A percentile compares a stretch with the other conserved stretches of the same genome.
Evolutionary conservation across 768 basidiomycete genomes (phyloP).

Genomic region (Lactifluus volemus): DNA sequence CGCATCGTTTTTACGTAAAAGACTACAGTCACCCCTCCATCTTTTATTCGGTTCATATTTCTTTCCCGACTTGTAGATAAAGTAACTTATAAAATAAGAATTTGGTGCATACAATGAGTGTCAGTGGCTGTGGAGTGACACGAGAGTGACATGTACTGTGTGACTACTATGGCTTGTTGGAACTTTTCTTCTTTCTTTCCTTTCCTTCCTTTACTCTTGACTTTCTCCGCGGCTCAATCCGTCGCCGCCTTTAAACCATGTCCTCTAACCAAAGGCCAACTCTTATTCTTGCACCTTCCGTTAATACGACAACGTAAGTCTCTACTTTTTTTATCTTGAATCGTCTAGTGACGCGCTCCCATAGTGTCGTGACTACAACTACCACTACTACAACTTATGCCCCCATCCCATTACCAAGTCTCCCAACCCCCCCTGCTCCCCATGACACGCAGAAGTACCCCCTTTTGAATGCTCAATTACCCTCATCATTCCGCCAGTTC

Average conservation of each 20-base stretch:
- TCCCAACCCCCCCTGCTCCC: slow-evolving; percentile 62
- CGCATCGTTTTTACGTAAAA: no score
- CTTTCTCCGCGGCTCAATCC: slow-evolving; percentile 24
- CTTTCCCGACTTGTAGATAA: no score
- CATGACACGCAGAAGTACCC: slow-evolving; percentile 78
- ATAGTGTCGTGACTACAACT: slow-evolving; percentile 82
- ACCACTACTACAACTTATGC: slow-evolving; percentile 86
- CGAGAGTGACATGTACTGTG: not conserved
- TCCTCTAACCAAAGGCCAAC: slow-evolving; percentile 55
- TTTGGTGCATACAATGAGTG: no score
- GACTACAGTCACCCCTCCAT: no score
- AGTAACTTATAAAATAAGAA: no score
- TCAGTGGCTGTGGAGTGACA: not conserved
- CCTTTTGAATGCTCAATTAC: slow-evolving; percentile 65
- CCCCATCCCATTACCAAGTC: slow-evolving; percentile 71
- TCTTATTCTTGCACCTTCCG: slow-evolving; percentile 69
- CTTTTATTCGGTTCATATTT: no score
- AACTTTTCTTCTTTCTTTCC: not conserved
- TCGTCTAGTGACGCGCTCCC: slow-evolving; percentile 1
- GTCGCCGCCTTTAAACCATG: slow-evolving; percentile 36
- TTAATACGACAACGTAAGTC: slow-evolving; percentile 76
- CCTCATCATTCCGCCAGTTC: slow-evolving; percentile 62
- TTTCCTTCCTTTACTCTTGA: not conserved
- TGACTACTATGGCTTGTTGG: not conserved
- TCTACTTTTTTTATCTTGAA: not conserved